A percentile compares a stretch with the other conserved stretches of the same genome.
These are phyloP conservation scores for Pulveroboletus sp. DNA, from an alignment of 768 basidiomycete genomes.

Conservation along the genomic window DNA sequence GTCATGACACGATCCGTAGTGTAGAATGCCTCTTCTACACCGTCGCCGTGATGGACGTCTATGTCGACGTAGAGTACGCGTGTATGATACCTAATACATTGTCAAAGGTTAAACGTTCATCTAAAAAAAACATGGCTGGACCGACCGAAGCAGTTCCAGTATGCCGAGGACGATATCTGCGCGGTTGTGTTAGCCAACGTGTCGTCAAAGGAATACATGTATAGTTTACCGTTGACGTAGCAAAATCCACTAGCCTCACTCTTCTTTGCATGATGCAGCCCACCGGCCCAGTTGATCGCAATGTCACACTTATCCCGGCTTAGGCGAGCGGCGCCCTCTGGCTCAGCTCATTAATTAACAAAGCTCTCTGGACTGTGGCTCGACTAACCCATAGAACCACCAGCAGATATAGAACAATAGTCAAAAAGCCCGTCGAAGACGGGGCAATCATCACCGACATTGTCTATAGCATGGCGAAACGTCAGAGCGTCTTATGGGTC, in stretches of 20 bases:
- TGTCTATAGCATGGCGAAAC: constrained; percentile 49
- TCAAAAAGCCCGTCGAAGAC: constrained; percentile 99
- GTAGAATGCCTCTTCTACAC: constrained; percentile 99
- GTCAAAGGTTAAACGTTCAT: background rate
- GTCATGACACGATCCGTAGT: constrained; percentile 99
- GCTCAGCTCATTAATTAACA: constrained; percentile 5
- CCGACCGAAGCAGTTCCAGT: constrained; percentile 82
- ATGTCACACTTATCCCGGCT: constrained; percentile 98
- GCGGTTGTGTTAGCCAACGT: constrained; percentile 1
- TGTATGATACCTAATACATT: constrained; percentile 67
- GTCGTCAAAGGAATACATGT: background rate
- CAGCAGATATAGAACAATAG: constrained; percentile 99
- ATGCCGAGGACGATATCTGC: constrained; percentile 96
- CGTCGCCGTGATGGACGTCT: constrained; percentile 98
- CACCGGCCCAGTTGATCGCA: constrained; percentile 98
- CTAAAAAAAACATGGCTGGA: background rate
- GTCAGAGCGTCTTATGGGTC: background rate
- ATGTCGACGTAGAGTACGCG: constrained; percentile 98
- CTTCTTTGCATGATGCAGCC: constrained; percentile 98
- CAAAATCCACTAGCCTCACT: constrained; percentile 99
- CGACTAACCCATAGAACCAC: constrained; percentile 92
- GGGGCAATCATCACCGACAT: constrained; percentile 98
- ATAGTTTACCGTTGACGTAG: constrained; percentile 82
- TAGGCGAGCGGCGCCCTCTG: constrained; percentile 94
- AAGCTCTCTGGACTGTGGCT: background rate